phyloP scores from a whole-genome alignment of 129 eudicot species.

The Escallonia rubra region DNA sequence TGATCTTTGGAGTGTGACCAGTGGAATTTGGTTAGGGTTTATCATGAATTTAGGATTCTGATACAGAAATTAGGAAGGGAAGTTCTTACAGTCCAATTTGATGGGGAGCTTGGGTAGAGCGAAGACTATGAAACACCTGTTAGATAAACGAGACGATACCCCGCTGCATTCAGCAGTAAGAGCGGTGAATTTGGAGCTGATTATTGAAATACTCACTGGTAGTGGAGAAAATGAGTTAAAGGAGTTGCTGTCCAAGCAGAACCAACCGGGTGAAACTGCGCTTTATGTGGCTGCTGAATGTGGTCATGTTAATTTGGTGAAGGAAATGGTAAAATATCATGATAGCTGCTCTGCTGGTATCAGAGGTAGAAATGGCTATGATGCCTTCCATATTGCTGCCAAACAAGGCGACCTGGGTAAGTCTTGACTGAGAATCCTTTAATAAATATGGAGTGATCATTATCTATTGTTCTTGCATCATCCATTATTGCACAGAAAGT shows the following conservation, averaged over 20 bases:
- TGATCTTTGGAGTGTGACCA: neutral
- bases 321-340: constrained; percentile 46
- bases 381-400: constrained; percentile 57
- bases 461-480: neutral
- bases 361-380: constrained; percentile 51
- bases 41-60: constrained; percentile 1
- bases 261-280: constrained; percentile 53
- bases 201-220: constrained; percentile 27
- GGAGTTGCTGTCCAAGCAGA: constrained; percentile 38
- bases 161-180: constrained; percentile 57
- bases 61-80: constrained; percentile 10
- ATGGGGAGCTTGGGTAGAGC: constrained; percentile 46
- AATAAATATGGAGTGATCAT: too few species aligned
- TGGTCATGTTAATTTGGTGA: constrained; percentile 38
- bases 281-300: constrained; percentile 62
- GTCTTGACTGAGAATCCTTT: constrained; percentile 1
- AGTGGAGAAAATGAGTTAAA: constrained; percentile 33
- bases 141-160: constrained; percentile 51
- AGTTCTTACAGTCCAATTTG: constrained; percentile 2
- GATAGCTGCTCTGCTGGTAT: constrained; percentile 44
- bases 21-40: constrained; percentile 4
- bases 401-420: constrained; percentile 61
- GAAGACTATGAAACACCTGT: constrained; percentile 40
- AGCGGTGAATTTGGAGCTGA: constrained; percentile 36
- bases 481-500: neutral